Conservation (phyloP, 2,329 filamentous ascomycete species). For the Rachicladosporium sp. region DNA sequence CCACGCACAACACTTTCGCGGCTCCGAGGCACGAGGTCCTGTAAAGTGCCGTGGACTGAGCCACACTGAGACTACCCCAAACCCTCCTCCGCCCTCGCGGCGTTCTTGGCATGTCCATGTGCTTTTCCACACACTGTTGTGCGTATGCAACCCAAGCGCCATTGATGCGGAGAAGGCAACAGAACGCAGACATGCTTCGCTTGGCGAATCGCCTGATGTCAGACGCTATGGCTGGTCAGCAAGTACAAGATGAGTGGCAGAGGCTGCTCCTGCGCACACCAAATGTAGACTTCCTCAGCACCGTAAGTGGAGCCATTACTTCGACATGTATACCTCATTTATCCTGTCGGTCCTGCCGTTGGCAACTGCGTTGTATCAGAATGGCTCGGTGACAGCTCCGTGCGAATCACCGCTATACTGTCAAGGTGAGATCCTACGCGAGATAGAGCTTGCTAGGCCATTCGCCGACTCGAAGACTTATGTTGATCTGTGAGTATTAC, state of each 20-base stretch:
- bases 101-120: too few species aligned
- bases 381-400: conserved; percentile 49
- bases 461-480: conserved; percentile 60
- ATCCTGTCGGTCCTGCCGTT: conserved; percentile 6
- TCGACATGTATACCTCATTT: conserved; percentile 1
- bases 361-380: conserved; percentile 39
- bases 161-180: too few species aligned
- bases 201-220: too few species aligned
- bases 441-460: conserved; percentile 50
- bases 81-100: too few species aligned
- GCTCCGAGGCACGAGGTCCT: too few species aligned
- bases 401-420: conserved; percentile 59
- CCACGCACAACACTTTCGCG: too few species aligned
- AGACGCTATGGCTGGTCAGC: neutral
- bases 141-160: too few species aligned
- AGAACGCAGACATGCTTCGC: too few species aligned
- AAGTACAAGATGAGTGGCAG: neutral
- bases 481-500: conserved; percentile 37
- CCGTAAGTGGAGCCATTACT: neutral
- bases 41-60: too few species aligned
- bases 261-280: neutral
- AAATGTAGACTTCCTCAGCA: neutral
- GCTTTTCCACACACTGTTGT: too few species aligned
- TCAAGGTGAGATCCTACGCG: conserved; percentile 49
- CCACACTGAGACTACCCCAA: too few species aligned